Evolutionary conservation across 2,329 filamentous ascomycete species (phyloP).

Genomic region (Didymella pomorum): DNA sequence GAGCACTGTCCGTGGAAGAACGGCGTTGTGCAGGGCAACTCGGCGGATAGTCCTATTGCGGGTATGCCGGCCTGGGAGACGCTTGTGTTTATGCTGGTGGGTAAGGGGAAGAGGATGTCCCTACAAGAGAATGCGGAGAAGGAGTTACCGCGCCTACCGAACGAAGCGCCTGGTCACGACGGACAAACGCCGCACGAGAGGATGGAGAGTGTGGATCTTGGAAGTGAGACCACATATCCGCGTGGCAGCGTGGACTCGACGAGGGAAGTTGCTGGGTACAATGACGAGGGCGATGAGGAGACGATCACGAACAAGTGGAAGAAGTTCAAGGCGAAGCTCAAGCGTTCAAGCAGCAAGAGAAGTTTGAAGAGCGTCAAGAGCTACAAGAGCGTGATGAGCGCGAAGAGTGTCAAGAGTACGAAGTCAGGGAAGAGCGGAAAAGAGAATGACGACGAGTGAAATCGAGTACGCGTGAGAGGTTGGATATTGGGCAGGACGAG

Average conservation of each 20-base stretch:
- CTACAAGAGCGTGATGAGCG: background rate
- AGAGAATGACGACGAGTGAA: background rate
- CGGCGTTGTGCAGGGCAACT: constrained; percentile 42
- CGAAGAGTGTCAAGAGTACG: background rate
- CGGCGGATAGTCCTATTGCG: constrained; percentile 40
- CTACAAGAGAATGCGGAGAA: background rate
- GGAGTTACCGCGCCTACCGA: constrained; percentile 2
- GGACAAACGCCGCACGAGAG: background rate
- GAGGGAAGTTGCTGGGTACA: constrained; percentile 7
- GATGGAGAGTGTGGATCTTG: constrained; percentile 37
- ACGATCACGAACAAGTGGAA: constrained; percentile 45
- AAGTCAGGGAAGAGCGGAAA: background rate
- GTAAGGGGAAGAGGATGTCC: background rate
- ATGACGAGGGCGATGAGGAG: constrained; percentile 25
- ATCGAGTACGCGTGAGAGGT: background rate
- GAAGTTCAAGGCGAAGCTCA: constrained; percentile 48
- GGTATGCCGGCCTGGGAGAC: constrained; percentile 49
- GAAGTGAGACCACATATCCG: constrained; percentile 30
- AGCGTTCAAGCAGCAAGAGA: constrained; percentile 45
- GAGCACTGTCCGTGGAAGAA: constrained; percentile 55
- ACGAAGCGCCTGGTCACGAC: constrained; percentile 6
- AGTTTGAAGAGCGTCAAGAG: constrained; percentile 42
- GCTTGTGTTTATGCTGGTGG: constrained; percentile 44
- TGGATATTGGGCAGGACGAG: no score
- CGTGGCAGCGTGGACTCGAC: constrained; percentile 16